Evolutionary conservation across 768 basidiomycete genomes (phyloP).

Genomic region (Sporobolomyces pararoseus): DNA sequence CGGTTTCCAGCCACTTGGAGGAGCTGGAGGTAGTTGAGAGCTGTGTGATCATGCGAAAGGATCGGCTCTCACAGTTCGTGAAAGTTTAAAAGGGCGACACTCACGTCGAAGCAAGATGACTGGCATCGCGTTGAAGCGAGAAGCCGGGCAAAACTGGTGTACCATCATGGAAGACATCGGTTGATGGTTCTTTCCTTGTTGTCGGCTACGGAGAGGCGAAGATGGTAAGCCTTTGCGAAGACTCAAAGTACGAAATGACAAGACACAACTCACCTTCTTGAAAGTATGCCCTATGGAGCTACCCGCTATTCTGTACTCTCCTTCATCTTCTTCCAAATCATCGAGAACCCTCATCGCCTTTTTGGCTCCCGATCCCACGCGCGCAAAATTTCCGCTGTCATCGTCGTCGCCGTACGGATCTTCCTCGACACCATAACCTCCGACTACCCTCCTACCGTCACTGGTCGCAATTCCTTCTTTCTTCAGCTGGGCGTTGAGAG

Average conservation of each 20-base stretch:
- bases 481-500: slow-evolving; percentile 12
- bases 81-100: neutral
- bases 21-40: slow-evolving; percentile 58
- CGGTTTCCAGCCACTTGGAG: slow-evolving; percentile 80
- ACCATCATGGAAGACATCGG: slow-evolving; percentile 67
- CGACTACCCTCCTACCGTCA: neutral
- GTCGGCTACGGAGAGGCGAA: neutral
- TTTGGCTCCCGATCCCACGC: slow-evolving; percentile 54
- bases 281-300: slow-evolving; percentile 34
- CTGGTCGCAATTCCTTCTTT: neutral
- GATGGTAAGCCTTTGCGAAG: neutral
- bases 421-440: slow-evolving; percentile 54
- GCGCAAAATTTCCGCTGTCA: slow-evolving; percentile 52
- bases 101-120: slow-evolving; percentile 55
- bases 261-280: slow-evolving; percentile 1
- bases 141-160: slow-evolving; percentile 71
- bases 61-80: neutral
- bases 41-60: slow-evolving; percentile 1
- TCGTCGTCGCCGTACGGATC: slow-evolving; percentile 74
- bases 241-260: no score
- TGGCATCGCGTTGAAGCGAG: slow-evolving; percentile 55
- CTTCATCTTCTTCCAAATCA: slow-evolving; percentile 55
- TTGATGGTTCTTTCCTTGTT: neutral
- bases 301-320: slow-evolving; percentile 17
- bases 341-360: slow-evolving; percentile 62